A percentile compares a stretch with the other conserved stretches of the same genome.
These are phyloP conservation scores for Dipodascopsis uninucleata DNA, from an alignment of 805 yeast genomes.

Conservation along the genomic window DNA sequence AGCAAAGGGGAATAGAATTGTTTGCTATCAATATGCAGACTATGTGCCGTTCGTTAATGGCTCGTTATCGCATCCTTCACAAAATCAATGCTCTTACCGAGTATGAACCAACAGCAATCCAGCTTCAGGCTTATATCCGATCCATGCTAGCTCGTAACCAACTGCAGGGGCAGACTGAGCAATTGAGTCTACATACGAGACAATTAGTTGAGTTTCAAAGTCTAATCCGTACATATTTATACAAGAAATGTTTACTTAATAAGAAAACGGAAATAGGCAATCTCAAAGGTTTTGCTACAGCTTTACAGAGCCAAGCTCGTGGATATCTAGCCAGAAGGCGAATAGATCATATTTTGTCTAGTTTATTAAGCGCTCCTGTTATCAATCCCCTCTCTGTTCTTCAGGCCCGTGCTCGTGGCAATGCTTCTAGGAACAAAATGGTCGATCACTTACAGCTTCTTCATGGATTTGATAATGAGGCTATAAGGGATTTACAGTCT, in stretches of 20 bases:
- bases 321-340: conserved; percentile 35
- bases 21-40: conserved; percentile 14
- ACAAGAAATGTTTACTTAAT: conserved; percentile 32
- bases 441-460: not conserved
- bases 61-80: conserved; percentile 25
- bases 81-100: conserved; percentile 36
- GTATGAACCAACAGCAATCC: not conserved
- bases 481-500: conserved; percentile 14
- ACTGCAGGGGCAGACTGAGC: conserved; percentile 4
- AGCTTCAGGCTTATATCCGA: conserved; percentile 39
- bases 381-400: conserved; percentile 33
- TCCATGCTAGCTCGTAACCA: conserved; percentile 40
- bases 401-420: conserved; percentile 41
- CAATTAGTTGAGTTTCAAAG: conserved; percentile 36
- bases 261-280: conserved; percentile 36
- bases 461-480: conserved; percentile 5
- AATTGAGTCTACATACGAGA: conserved; percentile 12
- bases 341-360: conserved; percentile 9
- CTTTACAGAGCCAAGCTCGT: conserved; percentile 37
- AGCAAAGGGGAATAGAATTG: too few relatives aligned
- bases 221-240: conserved; percentile 36
- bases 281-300: conserved; percentile 31
- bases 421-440: conserved; percentile 1
- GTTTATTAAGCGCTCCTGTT: not conserved
- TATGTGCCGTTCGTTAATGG: conserved; percentile 6